These are phyloP conservation scores for Trichoderma asperelloides DNA, from an alignment of 495 filamentous ascomycete species.

Conservation along the genomic window DNA sequence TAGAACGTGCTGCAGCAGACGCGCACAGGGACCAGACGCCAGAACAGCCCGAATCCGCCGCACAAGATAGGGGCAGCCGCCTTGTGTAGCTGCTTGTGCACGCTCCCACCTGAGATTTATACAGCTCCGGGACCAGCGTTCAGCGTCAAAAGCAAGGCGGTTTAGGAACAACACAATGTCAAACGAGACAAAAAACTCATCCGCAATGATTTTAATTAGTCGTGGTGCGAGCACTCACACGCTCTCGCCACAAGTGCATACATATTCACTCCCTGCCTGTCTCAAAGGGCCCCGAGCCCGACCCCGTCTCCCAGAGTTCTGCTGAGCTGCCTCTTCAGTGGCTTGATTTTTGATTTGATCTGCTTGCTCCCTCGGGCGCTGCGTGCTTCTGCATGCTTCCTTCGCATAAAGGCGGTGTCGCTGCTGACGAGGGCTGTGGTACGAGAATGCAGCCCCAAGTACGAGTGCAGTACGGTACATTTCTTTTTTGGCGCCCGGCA, in stretches of 20 bases:
- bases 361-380: not conserved
- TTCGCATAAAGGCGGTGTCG: not conserved
- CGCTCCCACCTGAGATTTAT: too few relatives aligned
- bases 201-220: too few relatives aligned
- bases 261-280: too few relatives aligned
- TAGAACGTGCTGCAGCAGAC: not conserved
- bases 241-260: too few relatives aligned
- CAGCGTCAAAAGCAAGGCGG: not conserved
- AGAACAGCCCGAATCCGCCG: not conserved
- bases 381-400: not conserved
- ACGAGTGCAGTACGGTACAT: not conserved
- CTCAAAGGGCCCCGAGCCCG: too few relatives aligned
- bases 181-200: not conserved
- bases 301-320: too few relatives aligned
- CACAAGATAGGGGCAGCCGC: not conserved
- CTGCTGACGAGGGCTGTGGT: constrained; percentile 4
- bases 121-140: too few relatives aligned
- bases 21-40: not conserved
- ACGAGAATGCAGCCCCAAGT: not conserved
- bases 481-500: not conserved
- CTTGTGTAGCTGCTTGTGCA: not conserved
- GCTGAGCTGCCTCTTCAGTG: not conserved
- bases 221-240: too few relatives aligned
- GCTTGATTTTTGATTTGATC: not conserved
- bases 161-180: not conserved